phyloP scores from a whole-genome alignment of 2,329 filamentous ascomycete genomes.

The Pseudocercospora fuligena region DNA sequence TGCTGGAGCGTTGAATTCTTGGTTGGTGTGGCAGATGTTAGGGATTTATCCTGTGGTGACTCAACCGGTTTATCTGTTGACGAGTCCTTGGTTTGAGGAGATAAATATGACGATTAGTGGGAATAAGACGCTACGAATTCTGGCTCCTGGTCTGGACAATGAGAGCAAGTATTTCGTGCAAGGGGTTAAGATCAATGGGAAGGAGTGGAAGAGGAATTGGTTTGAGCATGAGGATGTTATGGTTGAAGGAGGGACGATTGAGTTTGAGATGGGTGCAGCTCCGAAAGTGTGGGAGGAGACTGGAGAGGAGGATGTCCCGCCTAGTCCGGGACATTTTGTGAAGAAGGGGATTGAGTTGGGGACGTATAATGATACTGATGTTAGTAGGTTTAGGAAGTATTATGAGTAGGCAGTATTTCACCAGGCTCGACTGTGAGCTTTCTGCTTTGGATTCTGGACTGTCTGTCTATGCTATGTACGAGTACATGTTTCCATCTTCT shows the following conservation, averaged over 20 bases:
- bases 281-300: constrained; percentile 51
- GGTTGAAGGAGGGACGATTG: constrained; percentile 51
- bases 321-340: constrained; percentile 51
- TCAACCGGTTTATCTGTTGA: constrained; percentile 42
- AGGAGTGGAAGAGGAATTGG: constrained; percentile 60
- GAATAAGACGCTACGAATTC: constrained; percentile 51
- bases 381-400: not conserved
- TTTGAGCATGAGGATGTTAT: constrained; percentile 58
- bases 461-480: constrained; percentile 50
- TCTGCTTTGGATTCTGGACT: not conserved
- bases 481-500: constrained; percentile 65
- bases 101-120: constrained; percentile 39
- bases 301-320: constrained; percentile 50
- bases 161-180: constrained; percentile 58
- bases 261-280: constrained; percentile 54
- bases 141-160: constrained; percentile 48
- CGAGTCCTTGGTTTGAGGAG: constrained; percentile 34
- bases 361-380: constrained; percentile 6
- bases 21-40: constrained; percentile 42
- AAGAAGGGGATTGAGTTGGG: constrained; percentile 11
- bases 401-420: not conserved
- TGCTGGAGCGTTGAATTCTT: constrained; percentile 40
- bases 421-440: not conserved
- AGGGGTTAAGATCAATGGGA: constrained; percentile 58
- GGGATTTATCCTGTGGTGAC: constrained; percentile 42